These are phyloP conservation scores for Blastocystis sp. DNA, from an alignment of 352 stramenopile genomes.

Conservation along the genomic window DNA sequence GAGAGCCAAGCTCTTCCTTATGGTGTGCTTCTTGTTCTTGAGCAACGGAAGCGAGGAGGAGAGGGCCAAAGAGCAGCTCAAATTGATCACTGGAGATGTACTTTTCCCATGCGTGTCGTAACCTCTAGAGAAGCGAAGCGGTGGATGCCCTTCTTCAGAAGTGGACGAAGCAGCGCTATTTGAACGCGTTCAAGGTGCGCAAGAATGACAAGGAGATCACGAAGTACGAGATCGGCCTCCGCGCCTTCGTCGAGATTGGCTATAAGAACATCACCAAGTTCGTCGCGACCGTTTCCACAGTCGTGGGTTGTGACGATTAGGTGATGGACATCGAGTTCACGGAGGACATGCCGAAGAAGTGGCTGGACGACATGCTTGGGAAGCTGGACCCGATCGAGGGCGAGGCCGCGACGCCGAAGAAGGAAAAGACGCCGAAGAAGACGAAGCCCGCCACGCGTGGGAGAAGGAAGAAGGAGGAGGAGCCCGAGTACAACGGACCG, in stretches of 20 bases:
- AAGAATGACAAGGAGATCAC: constrained; percentile 3
- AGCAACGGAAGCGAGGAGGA: constrained; percentile 44
- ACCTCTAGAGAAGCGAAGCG: neutral
- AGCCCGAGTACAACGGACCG: neutral
- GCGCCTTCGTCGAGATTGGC: constrained; percentile 37
- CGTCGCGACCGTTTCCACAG: neutral
- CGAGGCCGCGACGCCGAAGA: neutral
- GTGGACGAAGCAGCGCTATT: constrained; percentile 16
- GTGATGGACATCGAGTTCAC: constrained; percentile 30
- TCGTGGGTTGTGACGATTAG: neutral
- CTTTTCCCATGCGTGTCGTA: neutral
- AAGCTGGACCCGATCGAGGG: neutral
- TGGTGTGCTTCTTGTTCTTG: constrained; percentile 22
- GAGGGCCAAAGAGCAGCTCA: neutral
- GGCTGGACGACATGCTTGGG: constrained; percentile 22
- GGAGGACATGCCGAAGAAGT: constrained; percentile 27
- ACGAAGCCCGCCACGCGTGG: neutral
- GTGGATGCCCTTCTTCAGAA: neutral
- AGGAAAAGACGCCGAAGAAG: neutral
- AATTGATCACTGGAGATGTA: constrained; percentile 46
- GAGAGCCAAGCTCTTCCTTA: constrained; percentile 18
- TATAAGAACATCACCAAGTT: constrained; percentile 56
- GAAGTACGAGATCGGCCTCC: constrained; percentile 21
- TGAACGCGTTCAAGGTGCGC: neutral
- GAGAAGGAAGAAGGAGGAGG: neutral